Evolutionary conservation across 345 rosid genomes (phyloP).

Genomic region (Conringia planisiliqua): DNA sequence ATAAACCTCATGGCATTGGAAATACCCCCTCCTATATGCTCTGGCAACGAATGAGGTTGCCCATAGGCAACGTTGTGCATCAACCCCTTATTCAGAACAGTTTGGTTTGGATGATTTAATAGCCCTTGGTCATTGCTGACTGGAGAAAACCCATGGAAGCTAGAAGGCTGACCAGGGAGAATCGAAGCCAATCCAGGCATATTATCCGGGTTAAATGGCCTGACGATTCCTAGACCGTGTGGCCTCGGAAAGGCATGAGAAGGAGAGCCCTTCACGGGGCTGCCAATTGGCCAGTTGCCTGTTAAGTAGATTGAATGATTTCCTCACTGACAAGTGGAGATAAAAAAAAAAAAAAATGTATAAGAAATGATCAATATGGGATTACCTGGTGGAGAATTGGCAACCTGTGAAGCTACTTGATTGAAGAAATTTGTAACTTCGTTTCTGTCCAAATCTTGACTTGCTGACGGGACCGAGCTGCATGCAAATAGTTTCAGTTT

Average conservation of each 20-base stretch:
- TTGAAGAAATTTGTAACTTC: constrained; percentile 64
- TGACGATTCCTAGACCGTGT: constrained; percentile 54
- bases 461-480: constrained; percentile 69
- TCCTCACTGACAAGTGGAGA: neutral
- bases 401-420: constrained; percentile 65
- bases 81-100: constrained; percentile 41
- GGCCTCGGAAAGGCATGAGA: constrained; percentile 56
- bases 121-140: constrained; percentile 72
- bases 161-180: constrained; percentile 60
- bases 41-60: constrained; percentile 56
- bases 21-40: constrained; percentile 39
- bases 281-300: constrained; percentile 79
- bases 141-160: constrained; percentile 61
- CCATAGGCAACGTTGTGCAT: constrained; percentile 48
- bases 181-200: constrained; percentile 82
- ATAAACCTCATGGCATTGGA: constrained; percentile 50
- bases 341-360: neutral
- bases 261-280: constrained; percentile 64
- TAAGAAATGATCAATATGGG: neutral
- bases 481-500: constrained; percentile 10
- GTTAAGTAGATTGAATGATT: constrained; percentile 27
- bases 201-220: constrained; percentile 52
- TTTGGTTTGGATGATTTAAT: constrained; percentile 46
- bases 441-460: constrained; percentile 78
- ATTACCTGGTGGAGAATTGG: constrained; percentile 88